Conservation (phyloP, 140 eudicot species). For the Stevia rebaudiana region DNA sequence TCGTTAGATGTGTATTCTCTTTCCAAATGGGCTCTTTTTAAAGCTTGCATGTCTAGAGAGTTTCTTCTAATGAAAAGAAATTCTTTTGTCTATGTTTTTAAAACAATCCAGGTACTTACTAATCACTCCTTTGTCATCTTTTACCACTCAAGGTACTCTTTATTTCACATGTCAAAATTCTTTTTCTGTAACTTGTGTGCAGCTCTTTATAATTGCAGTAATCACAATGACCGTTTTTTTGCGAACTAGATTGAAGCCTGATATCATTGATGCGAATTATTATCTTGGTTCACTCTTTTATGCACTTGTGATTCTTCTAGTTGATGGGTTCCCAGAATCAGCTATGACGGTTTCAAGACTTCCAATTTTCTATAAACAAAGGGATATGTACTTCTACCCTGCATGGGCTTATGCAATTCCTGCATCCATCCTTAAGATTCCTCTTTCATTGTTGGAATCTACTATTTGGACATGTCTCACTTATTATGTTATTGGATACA, state of each 20-base stretch:
- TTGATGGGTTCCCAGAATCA: conserved; percentile 57
- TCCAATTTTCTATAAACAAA: conserved; percentile 60
- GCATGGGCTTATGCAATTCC: conserved; percentile 77
- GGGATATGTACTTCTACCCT: conserved; percentile 63
- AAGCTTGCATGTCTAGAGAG: conserved; percentile 56
- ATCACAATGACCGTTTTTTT: conserved; percentile 59
- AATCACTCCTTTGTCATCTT: too few species aligned
- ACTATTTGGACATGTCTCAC: conserved; percentile 53
- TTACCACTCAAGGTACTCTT: too few species aligned
- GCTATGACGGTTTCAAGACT: conserved; percentile 54
- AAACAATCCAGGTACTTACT: conserved; percentile 43
- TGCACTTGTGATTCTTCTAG: conserved; percentile 44
- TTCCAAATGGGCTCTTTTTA: conserved; percentile 44
- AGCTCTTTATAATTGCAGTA: conserved; percentile 48
- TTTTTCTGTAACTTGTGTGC: conserved; percentile 23
- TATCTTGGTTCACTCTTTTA: conserved; percentile 53
- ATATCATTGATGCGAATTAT: conserved; percentile 46
- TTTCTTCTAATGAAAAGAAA: conserved; percentile 51
- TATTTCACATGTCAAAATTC: not conserved
- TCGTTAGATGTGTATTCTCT: conserved; percentile 35
- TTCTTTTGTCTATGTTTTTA: conserved; percentile 49
- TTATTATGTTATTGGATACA: conserved; percentile 59
- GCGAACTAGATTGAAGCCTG: conserved; percentile 42
- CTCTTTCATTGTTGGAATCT: conserved; percentile 42
- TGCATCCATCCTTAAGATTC: conserved; percentile 51